Base-by-base conservation (phyloP, 2,329 filamentous ascomycete genomes). In the Decorospora gaudefroyi region DNA sequence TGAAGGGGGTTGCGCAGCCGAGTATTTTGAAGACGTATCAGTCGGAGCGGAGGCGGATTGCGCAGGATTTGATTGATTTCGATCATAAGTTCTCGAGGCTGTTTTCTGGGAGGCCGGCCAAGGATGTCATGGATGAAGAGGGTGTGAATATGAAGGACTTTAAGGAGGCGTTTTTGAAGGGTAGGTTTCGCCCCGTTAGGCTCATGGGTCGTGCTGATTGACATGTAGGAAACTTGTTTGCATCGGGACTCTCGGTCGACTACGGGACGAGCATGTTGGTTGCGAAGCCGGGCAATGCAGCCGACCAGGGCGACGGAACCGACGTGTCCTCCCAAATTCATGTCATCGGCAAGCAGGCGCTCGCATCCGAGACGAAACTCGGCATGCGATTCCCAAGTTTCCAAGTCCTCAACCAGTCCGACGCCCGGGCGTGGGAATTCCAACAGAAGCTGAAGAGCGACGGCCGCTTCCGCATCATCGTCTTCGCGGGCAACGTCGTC, bases 111-210 rank as follows among this genome's bases (percentile, higher is more conserved):
- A 52, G 63, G 1, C 82, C 78, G 1, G 80, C 76, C 22, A 83
- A 80, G 59, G 80, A 82, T 41, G 71, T 81, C 16, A 76, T 80
- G 68, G 81, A 85, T 51, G 77, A 78, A 46, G 77, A 78, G 33
- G 82, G 83, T 0, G 78, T 86, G 42, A 80, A 72, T 51, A 82
- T 85, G 78, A 75, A 77, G 0, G 79, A 79, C 22, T 86, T 87
- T 71, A 82, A 84, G 53, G 67, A 78, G 0, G 78, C 78, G 0
- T 85, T 86, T 53, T 58, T 78, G 18, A 81, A 82, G 52, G 57
- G 49, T 50, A 22, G 11, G 35, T n/a, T n/a, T n/a, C n/a, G n/a
- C n/a, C n/a, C n/a, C n/a, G n/a, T n/a, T n/a, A n/a, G n/a, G n/a
- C n/a, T n/a, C n/a, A n/a, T n/a, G n/a, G n/a, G n/a, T n/a, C n/a